Evolutionary conservation across 2,329 filamentous ascomycete species (phyloP).

Genomic region (Colletotrichum plurivorum): DNA sequence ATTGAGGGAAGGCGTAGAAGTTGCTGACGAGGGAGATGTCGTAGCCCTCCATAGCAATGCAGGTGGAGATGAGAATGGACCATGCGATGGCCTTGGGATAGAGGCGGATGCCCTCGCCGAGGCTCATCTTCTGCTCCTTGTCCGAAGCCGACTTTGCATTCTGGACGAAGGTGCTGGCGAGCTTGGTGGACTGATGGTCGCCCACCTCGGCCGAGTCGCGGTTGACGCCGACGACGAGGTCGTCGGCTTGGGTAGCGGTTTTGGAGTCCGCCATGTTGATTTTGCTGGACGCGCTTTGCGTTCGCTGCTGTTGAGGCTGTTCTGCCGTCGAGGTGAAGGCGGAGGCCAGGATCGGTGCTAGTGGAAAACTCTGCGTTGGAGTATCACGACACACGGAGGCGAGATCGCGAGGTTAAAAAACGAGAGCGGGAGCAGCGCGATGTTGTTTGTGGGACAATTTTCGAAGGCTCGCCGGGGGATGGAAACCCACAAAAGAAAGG

Average conservation of each 20-base stretch:
- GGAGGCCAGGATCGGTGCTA: background rate
- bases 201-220: conserved; percentile 30
- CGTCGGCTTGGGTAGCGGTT: conserved; percentile 14
- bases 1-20: conserved; percentile 76
- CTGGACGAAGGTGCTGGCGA: conserved; percentile 56
- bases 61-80: conserved; percentile 90
- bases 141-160: conserved; percentile 66
- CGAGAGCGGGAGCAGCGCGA: background rate
- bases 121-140: conserved; percentile 78
- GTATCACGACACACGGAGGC: background rate
- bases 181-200: conserved; percentile 41
- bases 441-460: conserved; percentile 31
- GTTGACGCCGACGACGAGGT: conserved; percentile 27
- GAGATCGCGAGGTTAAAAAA: conserved; percentile 23
- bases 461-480: background rate
- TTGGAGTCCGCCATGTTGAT: conserved; percentile 31
- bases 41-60: conserved; percentile 93
- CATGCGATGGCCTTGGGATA: conserved; percentile 91
- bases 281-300: background rate
- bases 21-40: conserved; percentile 87
- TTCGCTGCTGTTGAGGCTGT: background rate
- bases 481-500: conserved; percentile 38
- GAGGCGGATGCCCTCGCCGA: conserved; percentile 82
- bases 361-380: conserved; percentile 6
- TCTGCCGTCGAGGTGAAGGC: background rate